Evolutionary conservation across 2,329 filamentous ascomycete species (phyloP), one percentile per base, ranked within the genome.

Genomic region (Pestalotiopsis sp.): DNA sequence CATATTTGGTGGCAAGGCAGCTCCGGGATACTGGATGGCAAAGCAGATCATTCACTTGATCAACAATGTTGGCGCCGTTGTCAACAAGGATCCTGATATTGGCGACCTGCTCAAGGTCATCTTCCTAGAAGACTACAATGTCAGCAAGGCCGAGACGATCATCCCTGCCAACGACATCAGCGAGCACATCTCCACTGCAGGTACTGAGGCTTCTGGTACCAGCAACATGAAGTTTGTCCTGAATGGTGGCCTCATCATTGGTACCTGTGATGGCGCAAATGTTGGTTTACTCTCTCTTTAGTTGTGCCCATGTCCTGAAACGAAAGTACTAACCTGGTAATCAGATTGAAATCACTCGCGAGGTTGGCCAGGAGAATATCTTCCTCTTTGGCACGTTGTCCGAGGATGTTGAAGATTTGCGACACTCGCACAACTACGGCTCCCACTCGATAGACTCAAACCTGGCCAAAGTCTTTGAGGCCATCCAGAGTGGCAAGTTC

Each of bases 161-260:
- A 89, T 89, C 71, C 96, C 96, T 13, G 96, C 96, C 13, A 97
- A 94, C 22, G 96, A 99, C 75, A 91, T 99, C 75, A 97, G 94
- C 81, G 96, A 99, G 84, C 96, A 99, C 79, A 99, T 99, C 76
- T 98, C 96, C 2, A 99, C 96, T 26, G 96, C 96, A 48, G 96
- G 96, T 63, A 99, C 96, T 1, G 96, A 99, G 78, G 89, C 89
- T 22, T 90, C 88, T 71, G 95, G 95, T 70, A 97, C 94, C 13
- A 97, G 93, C 76, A 99, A 99, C 88, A 99, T 99, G 96, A 99
- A 99, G 82, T 99, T 99, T 80, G 96, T 98, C 14, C 86, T 99
- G 76, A 99, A 98, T 75, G 96, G 96, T 71, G 96, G 96, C 71
- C 85, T 99, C 70, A 97, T 99, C 76, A 99, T 99, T 74, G 96